Base-by-base conservation (phyloP, 176 grass and related monocot genomes). In the Leersia perrieri region DNA sequence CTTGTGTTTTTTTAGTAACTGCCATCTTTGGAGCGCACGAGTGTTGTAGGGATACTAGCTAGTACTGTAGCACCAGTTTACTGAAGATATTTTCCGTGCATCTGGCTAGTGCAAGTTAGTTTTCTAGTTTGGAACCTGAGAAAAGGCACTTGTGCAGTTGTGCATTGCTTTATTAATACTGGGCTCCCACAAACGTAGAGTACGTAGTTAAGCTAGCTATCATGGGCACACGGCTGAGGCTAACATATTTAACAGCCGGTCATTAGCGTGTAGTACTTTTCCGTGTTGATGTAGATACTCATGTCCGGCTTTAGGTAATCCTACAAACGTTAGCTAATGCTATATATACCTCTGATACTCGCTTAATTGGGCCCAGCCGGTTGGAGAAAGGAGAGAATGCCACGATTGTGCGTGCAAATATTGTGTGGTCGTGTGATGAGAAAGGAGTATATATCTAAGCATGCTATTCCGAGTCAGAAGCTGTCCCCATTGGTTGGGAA, bases 401-500 rank as follows among this genome's bases (percentile, higher is more conserved):
- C 31, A 22, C 60, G 5, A 28, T 33, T 74, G 49, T 53, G 49
- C 49, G 49, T 53, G 49, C 13, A 20, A 8, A 53, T 58, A 45
- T 28, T 70, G 66, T 39, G 63, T 39, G 80, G 27, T 16, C 53
- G 27, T 36, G 33, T 30, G 36, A 74, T 64, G 58, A 45, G 33
- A 49, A 14, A 1, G 33, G 28, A 26, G 49, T 49, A 4, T 23
- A 68, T 28, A 35, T 22, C 38, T 60, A 75, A 70, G 86, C 86
- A 84, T 80, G 87, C 81, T 62, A 75, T 33, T 75, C 70, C 10
- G 55, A 60, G 75, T 53, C 81, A 75, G 81, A 70, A 44, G 20
- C 39, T 80, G 81, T 68, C 80, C 80, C 86, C 86, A 83, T 83
- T 78, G 80, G 73, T 5, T 1, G 41, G 41, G 73, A 88, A 87